Evolutionary conservation across 331 rosid species (phyloP).

Genomic region (Quercus lobata): DNA sequence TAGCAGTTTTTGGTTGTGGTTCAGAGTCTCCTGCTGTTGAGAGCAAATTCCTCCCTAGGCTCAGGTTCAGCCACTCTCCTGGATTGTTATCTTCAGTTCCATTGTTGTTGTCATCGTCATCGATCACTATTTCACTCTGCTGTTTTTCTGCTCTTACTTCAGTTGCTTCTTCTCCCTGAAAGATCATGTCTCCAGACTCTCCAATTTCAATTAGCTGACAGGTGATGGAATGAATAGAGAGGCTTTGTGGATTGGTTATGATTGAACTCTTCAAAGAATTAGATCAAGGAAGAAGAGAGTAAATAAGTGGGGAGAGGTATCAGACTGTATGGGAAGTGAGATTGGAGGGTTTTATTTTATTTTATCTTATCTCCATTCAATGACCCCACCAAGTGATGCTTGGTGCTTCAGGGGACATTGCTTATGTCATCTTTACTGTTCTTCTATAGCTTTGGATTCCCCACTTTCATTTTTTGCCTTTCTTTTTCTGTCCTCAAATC

Average conservation of each 20-base stretch:
- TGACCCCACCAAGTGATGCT: slow-evolving; percentile 61
- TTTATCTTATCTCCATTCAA: slow-evolving; percentile 35
- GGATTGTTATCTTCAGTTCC: slow-evolving; percentile 42
- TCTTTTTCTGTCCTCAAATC: slow-evolving; percentile 29
- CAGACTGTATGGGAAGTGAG: slow-evolving; percentile 33
- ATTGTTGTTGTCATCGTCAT: slow-evolving; percentile 19
- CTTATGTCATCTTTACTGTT: slow-evolving; percentile 68
- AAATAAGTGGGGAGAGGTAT: slow-evolving; percentile 23
- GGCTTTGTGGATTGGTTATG: slow-evolving; percentile 18
- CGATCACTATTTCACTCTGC: slow-evolving; percentile 16
- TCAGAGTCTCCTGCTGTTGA: slow-evolving; percentile 43
- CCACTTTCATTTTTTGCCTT: slow-evolving; percentile 54
- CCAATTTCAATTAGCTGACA: slow-evolving; percentile 5
- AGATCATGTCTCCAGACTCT: slow-evolving; percentile 28
- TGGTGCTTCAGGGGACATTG: slow-evolving; percentile 68
- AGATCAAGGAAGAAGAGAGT: slow-evolving; percentile 19
- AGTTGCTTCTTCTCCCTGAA: slow-evolving; percentile 34
- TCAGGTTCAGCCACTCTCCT: slow-evolving; percentile 79
- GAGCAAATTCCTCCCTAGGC: slow-evolving; percentile 49
- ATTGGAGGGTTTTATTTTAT: slow-evolving; percentile 24
- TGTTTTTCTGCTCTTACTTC: slow-evolving; percentile 23
- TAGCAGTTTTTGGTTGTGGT: slow-evolving; percentile 39
- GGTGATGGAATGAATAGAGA: slow-evolving; percentile 23
- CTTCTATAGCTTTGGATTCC: slow-evolving; percentile 72
- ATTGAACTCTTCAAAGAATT: slow-evolving; percentile 29